Evolutionary conservation across 257 asterid genomes (phyloP), one percentile per base, ranked within the genome.

Genomic region (Solanum etuberosum): DNA sequence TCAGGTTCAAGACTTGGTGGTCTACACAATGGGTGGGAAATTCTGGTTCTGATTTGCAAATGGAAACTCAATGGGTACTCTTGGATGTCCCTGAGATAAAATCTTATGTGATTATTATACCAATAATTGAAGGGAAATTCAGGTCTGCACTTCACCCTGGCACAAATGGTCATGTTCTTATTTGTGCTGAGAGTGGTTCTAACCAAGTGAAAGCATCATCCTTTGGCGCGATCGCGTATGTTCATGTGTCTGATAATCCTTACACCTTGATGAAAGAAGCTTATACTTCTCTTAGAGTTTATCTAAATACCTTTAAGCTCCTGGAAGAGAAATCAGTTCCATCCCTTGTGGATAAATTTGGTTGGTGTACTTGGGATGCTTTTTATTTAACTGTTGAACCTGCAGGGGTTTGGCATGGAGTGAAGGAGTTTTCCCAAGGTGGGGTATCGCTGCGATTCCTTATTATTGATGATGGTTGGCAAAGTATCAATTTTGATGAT

Each of bases 291-390:
- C 83, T 89, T 86, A 16, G 89, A 89, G 34, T 83, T 87, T 48
- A 88, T 88, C 42, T 71, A 35, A 46, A 71, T 9, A 31, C 83
- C 9, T 85, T 85, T 76, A 73, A 76, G 83, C 87, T 68, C 51
- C n/a, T 73, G 51, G 83, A 71, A 73, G 87, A 85, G 7, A 85
- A 85, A 18, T 32, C 92, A 95, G 63, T 90, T 40, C 95, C 96
- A 18, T 23, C 92, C 20, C 92, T 93, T 86, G 88, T 94, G 18
- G 93, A 94, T 88, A 93, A 93, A 92, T 94, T 94, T 87, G 98
- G 98, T 51, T 94, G 98, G 98, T 94, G 98, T 88, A 94, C 98
- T 5, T 93, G 98, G 98, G 98, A 93, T 90, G 96, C 96, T 43
- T 94, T 94, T 90, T 93, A 93, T 87, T 87, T 87, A 42, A 93